Evolutionary conservation across 148 eudicot species (phyloP), one percentile per base, ranked within the genome.

Genomic region (Mesembryanthemum crystallinum): DNA sequence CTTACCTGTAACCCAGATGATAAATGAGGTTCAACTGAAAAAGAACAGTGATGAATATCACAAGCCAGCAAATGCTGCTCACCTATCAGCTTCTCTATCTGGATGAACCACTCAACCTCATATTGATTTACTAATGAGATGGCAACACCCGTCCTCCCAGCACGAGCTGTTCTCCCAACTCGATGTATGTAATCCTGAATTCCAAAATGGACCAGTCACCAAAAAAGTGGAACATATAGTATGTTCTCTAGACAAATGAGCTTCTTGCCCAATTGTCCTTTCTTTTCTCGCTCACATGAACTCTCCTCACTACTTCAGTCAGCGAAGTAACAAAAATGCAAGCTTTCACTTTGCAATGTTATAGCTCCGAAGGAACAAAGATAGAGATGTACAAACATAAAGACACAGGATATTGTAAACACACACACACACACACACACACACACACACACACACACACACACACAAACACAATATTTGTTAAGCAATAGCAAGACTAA

Each of bases 111-210:
- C 79, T 85, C 94, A 58, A 90, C 47, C 83, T 92, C 96, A 21
- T 95, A 89, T 78, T 95, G 98, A 77, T 86, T 92, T 49, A 95
- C 90, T 60, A 92, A 76, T 27, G 96, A 95, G 74, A 95, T 81
- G 35, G 91, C 96, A 77, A 95, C 85, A 27, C 98, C 97, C 35
- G 96, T 82, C 62, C 97, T 91, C 69, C 97, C 98, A 60, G 98
- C 98, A 75, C 97, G 92, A 77, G 98, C 98, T 43, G 97, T 95
- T 90, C 96, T 92, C 79, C 97, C 98, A 14, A 92, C 98, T 57
- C 96, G 82, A 76, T 95, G 98, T 81, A 92, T 92, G 72, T 95
- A 92, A 83, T 92, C 96, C 97, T 92, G 79, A 75, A 84, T 25
- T 17, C n/a, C 51, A 86, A 58, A 76, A 32, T 72, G 28, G 18